Base-by-base conservation (phyloP, 2,329 filamentous ascomycete species). In the Apiospora arundinis region DNA sequence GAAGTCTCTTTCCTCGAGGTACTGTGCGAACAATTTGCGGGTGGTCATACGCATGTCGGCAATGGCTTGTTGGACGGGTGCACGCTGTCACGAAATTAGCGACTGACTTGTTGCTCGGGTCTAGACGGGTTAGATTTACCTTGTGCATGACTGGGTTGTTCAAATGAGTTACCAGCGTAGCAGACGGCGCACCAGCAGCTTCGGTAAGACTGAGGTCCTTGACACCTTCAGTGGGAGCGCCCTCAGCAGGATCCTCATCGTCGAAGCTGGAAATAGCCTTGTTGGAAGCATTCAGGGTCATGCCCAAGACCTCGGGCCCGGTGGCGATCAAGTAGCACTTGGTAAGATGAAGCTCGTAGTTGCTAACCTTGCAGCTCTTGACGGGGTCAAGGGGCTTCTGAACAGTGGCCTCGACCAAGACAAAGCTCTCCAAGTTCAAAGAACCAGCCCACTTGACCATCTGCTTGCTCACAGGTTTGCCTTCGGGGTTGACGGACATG, bases 91-190 rank as follows among this genome's bases (percentile, higher is more conserved):
- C 12, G 32, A 18, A 40, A 9, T 63, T 63, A 63, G 28, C 21
- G 40, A 21, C 4, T 32, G 16, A 21, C 14, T n/a, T 21, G n/a
- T 18, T 63, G 1, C 11, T 40, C 18, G 9, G 8, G n/a, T 60
- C 11, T 4, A n/a, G n/a, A 11, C 32, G 25, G 3, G 14, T 40
- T 37, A 5, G 32, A 5, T 5, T 63, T 18, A 63, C 56, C 56
- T 98, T 93, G 84, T 98, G 95, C 85, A 99, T 93, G 69, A 93
- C 93, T 72, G 93, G 91, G 87, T 98, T 97, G 86, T 97, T 93
- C 68, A 98, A 89, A 76, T 95, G 91, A 1, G 94, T 97, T 79
- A 91, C 90, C 81, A 98, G 90, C 73, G 90, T 92, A 42, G 97
- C 95, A 69, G 93, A 88, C 0, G 95, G 93, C 21, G 85, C 87